These are phyloP conservation scores for Polyrhizophydium stewartii DNA, from an alignment of 371 early-diverging fungal species.

Conservation along the genomic window DNA sequence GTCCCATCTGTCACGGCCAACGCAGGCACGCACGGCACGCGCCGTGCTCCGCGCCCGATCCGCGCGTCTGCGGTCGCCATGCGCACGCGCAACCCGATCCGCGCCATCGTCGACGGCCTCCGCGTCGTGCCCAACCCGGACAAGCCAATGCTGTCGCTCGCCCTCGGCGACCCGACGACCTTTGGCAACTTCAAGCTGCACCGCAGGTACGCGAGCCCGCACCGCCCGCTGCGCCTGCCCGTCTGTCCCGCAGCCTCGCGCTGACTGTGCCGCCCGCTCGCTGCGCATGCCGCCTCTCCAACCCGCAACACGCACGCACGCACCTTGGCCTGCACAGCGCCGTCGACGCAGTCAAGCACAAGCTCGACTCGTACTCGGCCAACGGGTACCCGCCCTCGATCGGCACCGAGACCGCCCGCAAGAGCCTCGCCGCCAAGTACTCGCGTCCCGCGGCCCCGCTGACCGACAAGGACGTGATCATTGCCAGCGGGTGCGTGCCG, in stretches of 20 bases:
- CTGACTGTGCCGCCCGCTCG: neutral
- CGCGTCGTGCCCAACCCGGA: constrained; percentile 64
- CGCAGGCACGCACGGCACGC: neutral
- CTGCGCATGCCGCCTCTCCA: neutral
- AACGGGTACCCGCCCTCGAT: constrained; percentile 88
- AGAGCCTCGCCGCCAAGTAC: constrained; percentile 71
- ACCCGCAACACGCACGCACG: too few relatives aligned
- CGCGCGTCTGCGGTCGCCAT: constrained; percentile 46
- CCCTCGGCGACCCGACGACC: constrained; percentile 86
- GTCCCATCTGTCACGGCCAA: neutral
- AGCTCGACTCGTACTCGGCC: constrained; percentile 59
- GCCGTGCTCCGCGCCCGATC: too few relatives aligned
- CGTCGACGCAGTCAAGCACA: constrained; percentile 65
- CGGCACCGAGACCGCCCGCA: constrained; percentile 67
- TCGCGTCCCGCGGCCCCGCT: constrained; percentile 65
- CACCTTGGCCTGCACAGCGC: too few relatives aligned
- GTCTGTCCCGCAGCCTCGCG: neutral
- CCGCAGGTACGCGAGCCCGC: constrained; percentile 28
- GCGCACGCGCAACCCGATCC: constrained; percentile 85
- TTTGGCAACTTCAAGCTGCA: constrained; percentile 89
- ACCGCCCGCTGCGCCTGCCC: neutral
- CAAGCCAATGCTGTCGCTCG: constrained; percentile 73
- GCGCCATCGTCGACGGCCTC: constrained; percentile 76
- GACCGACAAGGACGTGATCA: constrained; percentile 68
- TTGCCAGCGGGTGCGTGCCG: constrained; percentile 62